Base-by-base conservation (phyloP, 495 filamentous ascomycete genomes). In the Chaetomium fimeti region DNA sequence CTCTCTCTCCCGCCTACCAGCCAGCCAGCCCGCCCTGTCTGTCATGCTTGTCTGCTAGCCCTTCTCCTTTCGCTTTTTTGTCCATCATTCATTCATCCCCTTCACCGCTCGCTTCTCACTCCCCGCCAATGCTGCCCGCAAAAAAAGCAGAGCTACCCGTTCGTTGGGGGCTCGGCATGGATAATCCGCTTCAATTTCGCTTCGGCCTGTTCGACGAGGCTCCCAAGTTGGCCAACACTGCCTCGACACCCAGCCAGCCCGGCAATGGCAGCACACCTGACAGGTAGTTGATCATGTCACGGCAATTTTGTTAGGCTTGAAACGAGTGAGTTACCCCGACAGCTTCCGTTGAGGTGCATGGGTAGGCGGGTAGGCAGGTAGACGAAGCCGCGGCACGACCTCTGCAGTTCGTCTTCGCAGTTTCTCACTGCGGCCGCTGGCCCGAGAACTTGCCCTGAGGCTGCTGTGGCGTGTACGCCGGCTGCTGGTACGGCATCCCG, bases 401-500 rank as follows among this genome's bases (percentile, higher is more conserved):
- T 43, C 38, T 29, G 32, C 24, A 45, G 15, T 29, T 25, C 22
- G 22, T 8, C 22, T 28, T 27, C 18, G 57, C 57, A 47, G 27
- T 16, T 61, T 38, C 64, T 74, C 68, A 74, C 64, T 73, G 71
- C n/a, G 74, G 67, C 55, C 73, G 69, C 58, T 70, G 73, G 61
- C 64, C 70, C 29, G 69, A 63, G 45, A 72, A 88, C 87, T 83
- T 85, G 89, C 89, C 86, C 72, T 88, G 87, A 59, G 80, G 83
- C 68, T 90, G 89, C 59, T 83, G 85, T 8, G 76, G 73, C 27
- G 81, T 78, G 67, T 87, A 91, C 1, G 83, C 79, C 6, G 89
- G 88, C 67, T 88, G 86, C 69, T 85, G 86, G 69, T 87, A 89
- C 65, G 86, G 85, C 67, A 85, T 80, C 25, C 79, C 84, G 36